phyloP scores from a whole-genome alignment of 495 filamentous ascomycete genomes.

The Thermochaetoides thermophila region DNA sequence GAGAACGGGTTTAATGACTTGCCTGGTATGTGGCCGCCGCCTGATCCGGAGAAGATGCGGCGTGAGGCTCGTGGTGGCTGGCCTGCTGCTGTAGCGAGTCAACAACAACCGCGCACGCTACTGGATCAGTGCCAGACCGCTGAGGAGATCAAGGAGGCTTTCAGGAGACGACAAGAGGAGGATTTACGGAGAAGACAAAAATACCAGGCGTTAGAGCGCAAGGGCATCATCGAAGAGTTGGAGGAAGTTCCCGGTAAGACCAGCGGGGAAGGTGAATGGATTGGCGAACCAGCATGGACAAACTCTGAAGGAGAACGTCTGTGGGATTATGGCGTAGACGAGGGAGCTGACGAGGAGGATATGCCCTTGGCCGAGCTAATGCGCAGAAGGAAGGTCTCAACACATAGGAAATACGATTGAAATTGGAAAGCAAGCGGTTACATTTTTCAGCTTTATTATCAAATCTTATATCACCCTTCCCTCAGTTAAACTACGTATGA shows the following conservation, averaged over 20 bases:
- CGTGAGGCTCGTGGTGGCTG: conserved; percentile 20
- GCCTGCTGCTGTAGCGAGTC: conserved; percentile 12
- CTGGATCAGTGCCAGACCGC: conserved; percentile 6
- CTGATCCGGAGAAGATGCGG: conserved; percentile 72
- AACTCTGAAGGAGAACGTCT: conserved; percentile 77
- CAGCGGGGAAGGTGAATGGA: conserved; percentile 18
- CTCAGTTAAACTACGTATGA: too few relatives aligned
- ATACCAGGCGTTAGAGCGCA: conserved; percentile 10
- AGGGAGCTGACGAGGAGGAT: conserved; percentile 67
- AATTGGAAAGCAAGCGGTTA: too few relatives aligned
- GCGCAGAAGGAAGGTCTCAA: conserved; percentile 28
- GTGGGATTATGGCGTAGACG: conserved; percentile 82
- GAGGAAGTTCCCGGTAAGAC: conserved; percentile 23
- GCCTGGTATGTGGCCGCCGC: conserved; percentile 60
- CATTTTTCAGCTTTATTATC: too few relatives aligned
- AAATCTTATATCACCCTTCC: too few relatives aligned
- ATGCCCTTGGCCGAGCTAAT: conserved; percentile 60
- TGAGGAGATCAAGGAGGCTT: conserved; percentile 20
- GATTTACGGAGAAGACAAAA: conserved; percentile 24
- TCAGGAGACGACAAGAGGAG: conserved; percentile 25
- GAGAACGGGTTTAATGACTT: conserved; percentile 79
- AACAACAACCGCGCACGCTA: conserved; percentile 4
- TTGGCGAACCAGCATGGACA: conserved; percentile 55
- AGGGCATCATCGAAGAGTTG: conserved; percentile 22
- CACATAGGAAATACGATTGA: too few relatives aligned